Conservation (phyloP, 495 filamentous ascomycete species). For the Venustampulla echinocandica region DNA sequence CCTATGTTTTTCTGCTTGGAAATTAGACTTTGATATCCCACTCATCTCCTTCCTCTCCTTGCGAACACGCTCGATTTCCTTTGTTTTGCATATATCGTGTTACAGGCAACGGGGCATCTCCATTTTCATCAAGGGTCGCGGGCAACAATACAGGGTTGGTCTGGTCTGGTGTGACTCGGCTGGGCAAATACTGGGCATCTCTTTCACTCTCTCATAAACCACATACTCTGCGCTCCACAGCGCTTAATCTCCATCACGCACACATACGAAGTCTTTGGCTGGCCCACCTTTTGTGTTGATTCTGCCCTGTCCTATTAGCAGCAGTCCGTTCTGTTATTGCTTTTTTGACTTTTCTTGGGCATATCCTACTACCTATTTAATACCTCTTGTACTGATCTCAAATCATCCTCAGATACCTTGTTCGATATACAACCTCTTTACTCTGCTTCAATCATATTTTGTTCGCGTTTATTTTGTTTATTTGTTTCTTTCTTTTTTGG, state of each 20-base stretch:
- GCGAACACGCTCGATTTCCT: slow-evolving; percentile 9
- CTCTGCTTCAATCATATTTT: neutral
- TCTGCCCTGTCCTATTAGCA: slow-evolving; percentile 25
- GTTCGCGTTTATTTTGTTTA: neutral
- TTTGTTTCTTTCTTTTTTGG: neutral
- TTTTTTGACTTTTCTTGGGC: slow-evolving; percentile 1
- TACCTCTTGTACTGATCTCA: slow-evolving; percentile 17
- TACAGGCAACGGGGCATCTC: slow-evolving; percentile 14
- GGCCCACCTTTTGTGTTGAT: slow-evolving; percentile 26
- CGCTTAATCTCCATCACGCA: slow-evolving; percentile 18
- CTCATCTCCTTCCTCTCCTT: slow-evolving; percentile 19
- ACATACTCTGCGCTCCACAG: slow-evolving; percentile 1
- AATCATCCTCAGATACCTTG: slow-evolving; percentile 27
- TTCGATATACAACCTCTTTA: slow-evolving; percentile 26
- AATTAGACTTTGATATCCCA: slow-evolving; percentile 25
- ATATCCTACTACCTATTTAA: slow-evolving; percentile 14
- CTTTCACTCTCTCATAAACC: slow-evolving; percentile 10
- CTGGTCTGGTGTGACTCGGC: slow-evolving; percentile 17
- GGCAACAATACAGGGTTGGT: slow-evolving; percentile 27
- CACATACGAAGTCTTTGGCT: slow-evolving; percentile 22
- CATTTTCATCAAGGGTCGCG: slow-evolving; percentile 15
- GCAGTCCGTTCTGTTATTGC: slow-evolving; percentile 7
- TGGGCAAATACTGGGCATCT: slow-evolving; percentile 16
- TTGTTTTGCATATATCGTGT: slow-evolving; percentile 24
- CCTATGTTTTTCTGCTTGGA: slow-evolving; percentile 16